These are phyloP conservation scores for Rubia balearica DNA, from an alignment of 305 asterid genomes.

Conservation along the genomic window DNA sequence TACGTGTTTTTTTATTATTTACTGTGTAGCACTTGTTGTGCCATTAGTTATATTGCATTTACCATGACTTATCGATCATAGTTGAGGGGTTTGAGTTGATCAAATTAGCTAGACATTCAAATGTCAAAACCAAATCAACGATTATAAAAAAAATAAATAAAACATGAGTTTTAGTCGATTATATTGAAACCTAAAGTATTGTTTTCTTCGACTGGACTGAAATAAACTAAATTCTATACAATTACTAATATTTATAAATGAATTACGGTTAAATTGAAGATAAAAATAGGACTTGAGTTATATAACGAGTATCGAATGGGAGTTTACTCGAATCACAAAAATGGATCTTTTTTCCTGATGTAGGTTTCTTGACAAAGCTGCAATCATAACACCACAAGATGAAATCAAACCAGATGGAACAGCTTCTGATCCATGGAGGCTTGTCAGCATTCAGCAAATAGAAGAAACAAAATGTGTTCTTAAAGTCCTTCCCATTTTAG, in stretches of 20 bases:
- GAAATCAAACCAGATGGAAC: constrained; percentile 39
- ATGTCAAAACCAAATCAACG: neutral
- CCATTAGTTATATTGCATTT: too few species aligned
- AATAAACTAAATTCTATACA: too few species aligned
- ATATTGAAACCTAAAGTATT: neutral
- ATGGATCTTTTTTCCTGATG: neutral
- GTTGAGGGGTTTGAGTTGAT: neutral
- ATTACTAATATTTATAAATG: too few species aligned
- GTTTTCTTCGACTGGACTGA: too few species aligned
- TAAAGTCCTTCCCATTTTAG: constrained; percentile 44
- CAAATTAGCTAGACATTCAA: too few species aligned
- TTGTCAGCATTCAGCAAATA: constrained; percentile 45
- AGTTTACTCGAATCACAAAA: too few species aligned
- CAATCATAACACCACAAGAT: constrained; percentile 39
- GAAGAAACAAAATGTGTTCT: constrained; percentile 54
- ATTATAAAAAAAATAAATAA: too few species aligned
- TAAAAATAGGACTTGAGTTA: too few species aligned
- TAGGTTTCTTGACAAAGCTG: constrained; percentile 62
- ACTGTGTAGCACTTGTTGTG: neutral
- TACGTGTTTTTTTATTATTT: too few species aligned
- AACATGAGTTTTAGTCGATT: too few species aligned
- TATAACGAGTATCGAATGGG: too few species aligned
- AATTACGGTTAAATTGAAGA: too few species aligned
- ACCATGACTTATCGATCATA: neutral
- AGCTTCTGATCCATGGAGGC: constrained; percentile 46